Percentiles rank a stretch among this genome's conserved stretches.
phyloP scores from a whole-genome alignment of 2,329 filamentous ascomycete genomes.

The Beauveria pseudobassiana region DNA sequence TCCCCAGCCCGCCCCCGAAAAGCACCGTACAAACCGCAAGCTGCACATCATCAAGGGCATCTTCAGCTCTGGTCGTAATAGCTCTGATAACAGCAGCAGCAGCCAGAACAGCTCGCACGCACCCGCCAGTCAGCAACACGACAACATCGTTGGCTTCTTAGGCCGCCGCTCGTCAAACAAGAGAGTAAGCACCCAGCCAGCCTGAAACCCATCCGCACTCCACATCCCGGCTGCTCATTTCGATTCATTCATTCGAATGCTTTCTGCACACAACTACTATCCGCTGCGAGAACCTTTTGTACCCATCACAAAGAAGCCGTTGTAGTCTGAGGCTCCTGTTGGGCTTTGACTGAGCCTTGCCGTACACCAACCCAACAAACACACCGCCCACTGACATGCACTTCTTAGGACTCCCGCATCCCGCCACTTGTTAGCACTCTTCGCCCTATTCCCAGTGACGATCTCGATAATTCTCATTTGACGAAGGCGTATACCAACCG shows the following conservation, averaged over 20 bases:
- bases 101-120: constrained; percentile 22
- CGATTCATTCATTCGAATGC: not conserved
- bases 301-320: not conserved
- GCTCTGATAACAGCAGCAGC: constrained; percentile 21
- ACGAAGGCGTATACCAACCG: constrained; percentile 34
- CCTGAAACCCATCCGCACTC: not conserved
- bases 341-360: not conserved
- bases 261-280: not conserved
- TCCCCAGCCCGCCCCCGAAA: constrained; percentile 25
- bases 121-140: constrained; percentile 26
- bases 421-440: constrained; percentile 32
- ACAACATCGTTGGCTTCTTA: constrained; percentile 41
- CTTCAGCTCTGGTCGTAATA: constrained; percentile 33
- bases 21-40: constrained; percentile 42
- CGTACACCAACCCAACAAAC: not conserved
- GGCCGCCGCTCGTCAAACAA: constrained; percentile 47
- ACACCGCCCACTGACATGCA: constrained; percentile 5
- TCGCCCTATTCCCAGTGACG: constrained; percentile 36
- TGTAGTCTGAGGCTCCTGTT: constrained; percentile 15
- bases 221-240: not conserved
- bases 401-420: constrained; percentile 12
- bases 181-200: constrained; percentile 45
- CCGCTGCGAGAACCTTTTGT: not conserved
- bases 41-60: constrained; percentile 43
- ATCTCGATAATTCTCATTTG: constrained; percentile 38